Evolutionary conservation across 768 basidiomycete genomes (phyloP).

Genomic region (Coprinellus aureogranulatus): DNA sequence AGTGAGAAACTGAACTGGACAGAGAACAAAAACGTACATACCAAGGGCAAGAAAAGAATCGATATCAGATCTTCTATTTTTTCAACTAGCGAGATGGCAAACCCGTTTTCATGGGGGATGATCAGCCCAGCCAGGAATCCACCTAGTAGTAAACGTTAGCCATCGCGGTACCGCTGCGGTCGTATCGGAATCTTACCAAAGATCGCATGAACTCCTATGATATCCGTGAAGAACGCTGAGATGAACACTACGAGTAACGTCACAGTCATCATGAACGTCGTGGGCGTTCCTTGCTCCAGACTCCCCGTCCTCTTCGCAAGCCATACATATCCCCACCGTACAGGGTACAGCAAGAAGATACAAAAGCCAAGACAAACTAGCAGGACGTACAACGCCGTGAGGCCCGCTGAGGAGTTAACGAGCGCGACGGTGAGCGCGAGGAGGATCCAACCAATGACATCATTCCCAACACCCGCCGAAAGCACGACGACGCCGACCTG

Average conservation of each 20-base stretch:
- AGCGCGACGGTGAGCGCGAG: slow-evolving; percentile 82
- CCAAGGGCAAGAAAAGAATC: slow-evolving; percentile 73
- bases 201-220: slow-evolving; percentile 76
- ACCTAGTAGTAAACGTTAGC: slow-evolving; percentile 39
- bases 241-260: slow-evolving; percentile 71
- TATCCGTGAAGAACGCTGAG: slow-evolving; percentile 82
- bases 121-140: slow-evolving; percentile 82
- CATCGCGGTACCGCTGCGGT: slow-evolving; percentile 7
- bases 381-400: slow-evolving; percentile 78
- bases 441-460: slow-evolving; percentile 77
- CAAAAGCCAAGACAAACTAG: slow-evolving; percentile 65
- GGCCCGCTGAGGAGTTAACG: slow-evolving; percentile 70
- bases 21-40: slow-evolving; percentile 36
- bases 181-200: slow-evolving; percentile 39
- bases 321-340: slow-evolving; percentile 64
- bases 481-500: slow-evolving; percentile 81
- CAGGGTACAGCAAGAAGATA: slow-evolving; percentile 64
- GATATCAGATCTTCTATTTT: slow-evolving; percentile 86
- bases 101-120: slow-evolving; percentile 80
- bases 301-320: slow-evolving; percentile 65
- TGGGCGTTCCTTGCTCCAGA: slow-evolving; percentile 70
- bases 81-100: slow-evolving; percentile 75
- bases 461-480: slow-evolving; percentile 80
- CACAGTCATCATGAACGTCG: slow-evolving; percentile 73
- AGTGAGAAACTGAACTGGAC: not conserved